Evolutionary conservation across 805 yeast genomes (phyloP), one percentile per base, ranked within the genome.

Genomic region (Monosporozyma unispora): DNA sequence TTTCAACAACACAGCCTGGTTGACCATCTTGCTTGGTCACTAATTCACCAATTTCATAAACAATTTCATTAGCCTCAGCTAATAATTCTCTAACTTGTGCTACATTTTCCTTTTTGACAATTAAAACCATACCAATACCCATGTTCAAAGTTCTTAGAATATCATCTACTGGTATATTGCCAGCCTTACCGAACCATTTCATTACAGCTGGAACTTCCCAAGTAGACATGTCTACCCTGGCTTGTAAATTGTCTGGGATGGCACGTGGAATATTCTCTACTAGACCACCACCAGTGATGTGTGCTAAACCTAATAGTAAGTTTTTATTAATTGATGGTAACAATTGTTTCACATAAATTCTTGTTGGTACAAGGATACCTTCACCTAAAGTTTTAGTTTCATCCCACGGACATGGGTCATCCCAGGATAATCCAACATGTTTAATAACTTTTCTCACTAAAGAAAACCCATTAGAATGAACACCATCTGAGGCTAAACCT

Each of bases 271-370:
- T 81, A 69, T 93, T 93, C 69, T 93, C 99, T 27, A 93, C 83
- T 48, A 93, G 75, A 48, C 99, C 99, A 67, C 99, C 99, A 53
- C 99, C 99, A 22, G 99, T 93, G 62, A 93, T 93, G 63, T 93
- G 96, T 2, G 99, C 96, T 63, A 93, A 76, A 51, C 97, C 99
- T 49, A 89, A 74, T 45, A 91, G 64, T 50, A 85, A 70, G 31
- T 76, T 82, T 60, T 84, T 74, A 59, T 76, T 77, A 54, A 90
- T 76, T 1, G 87, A 80, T 45, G 85, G 84, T 53, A 93, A 75
- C 50, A 95, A 70, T 60, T 90, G 95, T 69, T 87, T 90, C 55
- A 95, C 99, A 70, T 93, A 93, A 55, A 93, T 90, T 66, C 84
- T 82, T 3, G 99, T 95, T 47, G 99, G 99, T 3, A 82, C 78